Evolutionary conservation across 1,284 basidiomycete species (phyloP).

Genomic region (Golubevia pallescens): DNA sequence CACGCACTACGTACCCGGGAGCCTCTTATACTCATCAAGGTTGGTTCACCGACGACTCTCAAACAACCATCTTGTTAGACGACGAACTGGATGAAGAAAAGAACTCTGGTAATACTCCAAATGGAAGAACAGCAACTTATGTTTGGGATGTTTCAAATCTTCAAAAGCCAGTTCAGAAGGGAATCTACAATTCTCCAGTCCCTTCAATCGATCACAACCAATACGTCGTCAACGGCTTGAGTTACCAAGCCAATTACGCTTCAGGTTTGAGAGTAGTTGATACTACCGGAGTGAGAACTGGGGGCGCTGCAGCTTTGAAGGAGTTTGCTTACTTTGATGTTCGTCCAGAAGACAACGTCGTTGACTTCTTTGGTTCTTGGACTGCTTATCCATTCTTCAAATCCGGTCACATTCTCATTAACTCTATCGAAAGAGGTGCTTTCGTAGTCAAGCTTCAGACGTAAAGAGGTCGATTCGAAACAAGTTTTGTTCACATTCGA

Average conservation of each 20-base stretch:
- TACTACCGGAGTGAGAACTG: neutral
- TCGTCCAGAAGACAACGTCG: slow-evolving; percentile 6
- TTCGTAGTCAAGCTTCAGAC: slow-evolving; percentile 5
- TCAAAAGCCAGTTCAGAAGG: slow-evolving; percentile 3
- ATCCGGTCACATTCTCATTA: slow-evolving; percentile 2
- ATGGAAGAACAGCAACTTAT: slow-evolving; percentile 1
- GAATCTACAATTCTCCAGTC: slow-evolving; percentile 7
- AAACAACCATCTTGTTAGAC: neutral
- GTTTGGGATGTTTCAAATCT: slow-evolving; percentile 5
- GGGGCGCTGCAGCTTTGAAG: slow-evolving; percentile 6
- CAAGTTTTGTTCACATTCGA: neutral
- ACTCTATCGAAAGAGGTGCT: slow-evolving; percentile 8
- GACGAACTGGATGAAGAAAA: slow-evolving; percentile 9
- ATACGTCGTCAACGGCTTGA: slow-evolving; percentile 2
- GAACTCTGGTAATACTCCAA: neutral
- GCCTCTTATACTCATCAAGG: slow-evolving; percentile 8
- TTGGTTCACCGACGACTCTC: slow-evolving; percentile 3
- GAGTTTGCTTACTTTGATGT: slow-evolving; percentile 9
- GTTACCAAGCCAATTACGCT: slow-evolving; percentile 6
- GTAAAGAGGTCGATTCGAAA: neutral
- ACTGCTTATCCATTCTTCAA: neutral
- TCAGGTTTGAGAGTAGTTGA: slow-evolving; percentile 3
- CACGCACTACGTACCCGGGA: slow-evolving; percentile 1
- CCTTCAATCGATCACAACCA: slow-evolving; percentile 9
- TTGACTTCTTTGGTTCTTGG: slow-evolving; percentile 10